Evolutionary conservation across 805 yeast genomes (phyloP).

Genomic region (Monosporozyma yasuniensis): DNA sequence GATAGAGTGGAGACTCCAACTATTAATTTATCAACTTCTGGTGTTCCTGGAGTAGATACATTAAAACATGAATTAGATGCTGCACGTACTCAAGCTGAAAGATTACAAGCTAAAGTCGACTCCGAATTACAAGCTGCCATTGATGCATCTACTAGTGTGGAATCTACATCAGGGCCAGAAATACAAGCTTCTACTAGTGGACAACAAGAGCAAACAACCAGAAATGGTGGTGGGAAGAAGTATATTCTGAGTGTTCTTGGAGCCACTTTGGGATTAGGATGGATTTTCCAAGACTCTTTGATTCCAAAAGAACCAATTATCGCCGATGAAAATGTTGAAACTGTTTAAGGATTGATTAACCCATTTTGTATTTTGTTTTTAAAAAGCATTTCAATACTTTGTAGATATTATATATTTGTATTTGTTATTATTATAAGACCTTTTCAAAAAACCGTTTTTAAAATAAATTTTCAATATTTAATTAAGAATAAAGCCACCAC

Average conservation of each 20-base stretch:
- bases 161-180: background rate
- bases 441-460: background rate
- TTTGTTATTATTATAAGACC: background rate
- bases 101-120: background rate
- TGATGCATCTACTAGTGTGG: background rate
- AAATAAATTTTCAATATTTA: background rate
- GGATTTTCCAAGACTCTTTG: conserved; percentile 1
- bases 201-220: background rate
- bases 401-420: background rate
- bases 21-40: background rate
- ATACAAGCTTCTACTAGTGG: background rate
- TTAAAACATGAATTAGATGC: background rate
- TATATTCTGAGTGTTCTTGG: conserved; percentile 1
- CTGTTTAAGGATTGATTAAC: no score
- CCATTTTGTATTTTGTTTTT: no score
- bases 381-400: no score
- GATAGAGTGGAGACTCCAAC: background rate
- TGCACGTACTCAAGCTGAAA: background rate
- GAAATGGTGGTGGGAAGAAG: background rate
- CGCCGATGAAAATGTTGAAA: background rate
- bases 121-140: background rate
- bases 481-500: no score
- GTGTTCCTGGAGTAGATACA: background rate
- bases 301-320: background rate
- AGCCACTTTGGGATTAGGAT: background rate